Evolutionary conservation across 1,284 basidiomycete species (phyloP), one percentile per base, ranked within the genome.

Genomic region (Ceratobasidium sp.): DNA sequence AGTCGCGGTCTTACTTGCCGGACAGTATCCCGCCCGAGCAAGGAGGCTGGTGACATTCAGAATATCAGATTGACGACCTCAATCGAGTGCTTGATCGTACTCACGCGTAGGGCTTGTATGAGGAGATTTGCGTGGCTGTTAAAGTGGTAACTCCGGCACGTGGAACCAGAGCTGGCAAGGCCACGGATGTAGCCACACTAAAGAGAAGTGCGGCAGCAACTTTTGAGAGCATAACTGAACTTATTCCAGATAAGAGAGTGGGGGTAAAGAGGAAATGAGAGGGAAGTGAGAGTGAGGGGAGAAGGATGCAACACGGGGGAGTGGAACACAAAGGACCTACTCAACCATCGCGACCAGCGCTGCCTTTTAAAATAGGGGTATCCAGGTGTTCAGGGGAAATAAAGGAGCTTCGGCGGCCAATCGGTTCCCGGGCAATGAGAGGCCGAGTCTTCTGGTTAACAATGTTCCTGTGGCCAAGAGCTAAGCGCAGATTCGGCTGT

Each of bases 11-110:
- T 75, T 65, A 48, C 62, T 75, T 27, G 73, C 60, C 18, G 73
- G 73, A n/a, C 73, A 75, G 41, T 75, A 75, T 46, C 73, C 73
- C 35, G 73, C 73, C 12, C 73, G 73, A 20, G 73, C 60, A 8
- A 75, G 62, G 12, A 75, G 62, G 6, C 73, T 75, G 38, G 27
- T 54, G 12, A 27, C 23, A 14, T 50, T 3, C 7, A 55, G 33
- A 27, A 44, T 27, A 23, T 44, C 20, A 64, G 41, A 41, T 6
- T 3, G 20, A 16, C 2, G 23, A 12, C 8, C 20, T 20, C 2
- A 44, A n/a, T 35, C 38, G 33, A 23, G 12, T 35, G 12, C 16
- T 7, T 27, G 16, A 30, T 27, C 18, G 14, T 20, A 35, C 62
- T 44, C 33, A 66, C 73, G 73, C 73, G 54, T 75, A 75, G 23